Percentiles rank a stretch among this genome's conserved stretches.
Evolutionary conservation across 129 eudicot genomes (phyloP).

Genomic region (Arctium minus): DNA sequence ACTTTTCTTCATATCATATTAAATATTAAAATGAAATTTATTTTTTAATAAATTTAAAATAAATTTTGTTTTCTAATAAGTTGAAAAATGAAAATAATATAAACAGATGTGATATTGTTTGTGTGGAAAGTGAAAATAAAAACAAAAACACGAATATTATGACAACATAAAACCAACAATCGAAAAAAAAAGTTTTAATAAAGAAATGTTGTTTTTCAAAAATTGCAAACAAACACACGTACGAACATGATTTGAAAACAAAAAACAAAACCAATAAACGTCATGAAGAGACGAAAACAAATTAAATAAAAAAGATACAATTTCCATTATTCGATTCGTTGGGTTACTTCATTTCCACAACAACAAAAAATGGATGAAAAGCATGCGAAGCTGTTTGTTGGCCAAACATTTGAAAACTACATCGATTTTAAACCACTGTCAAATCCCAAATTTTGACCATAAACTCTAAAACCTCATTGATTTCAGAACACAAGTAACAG

Average conservation of each 20-base stretch:
- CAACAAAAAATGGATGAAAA: background rate
- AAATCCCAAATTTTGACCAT: background rate
- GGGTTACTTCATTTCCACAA: background rate
- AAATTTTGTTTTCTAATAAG: no score
- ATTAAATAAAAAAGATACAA: background rate
- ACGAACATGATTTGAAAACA: background rate
- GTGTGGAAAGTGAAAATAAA: background rate
- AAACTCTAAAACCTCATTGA: background rate
- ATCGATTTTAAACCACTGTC: background rate
- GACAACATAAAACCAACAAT: background rate
- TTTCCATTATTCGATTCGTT: background rate
- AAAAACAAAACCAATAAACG: background rate
- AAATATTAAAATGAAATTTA: background rate
- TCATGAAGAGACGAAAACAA: background rate
- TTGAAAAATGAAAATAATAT: background rate
- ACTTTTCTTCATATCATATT: background rate
- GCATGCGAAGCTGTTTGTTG: background rate
- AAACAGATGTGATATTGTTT: background rate
- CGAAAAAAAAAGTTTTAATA: background rate
- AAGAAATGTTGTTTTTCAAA: no score
- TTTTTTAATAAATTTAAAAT: background rate
- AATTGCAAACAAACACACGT: background rate
- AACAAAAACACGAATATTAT: background rate
- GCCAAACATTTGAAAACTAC: background rate
- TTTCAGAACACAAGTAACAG: background rate